Conservation (phyloP, 352 stramenopile species). For the Elongisporangium anandrum region DNA sequence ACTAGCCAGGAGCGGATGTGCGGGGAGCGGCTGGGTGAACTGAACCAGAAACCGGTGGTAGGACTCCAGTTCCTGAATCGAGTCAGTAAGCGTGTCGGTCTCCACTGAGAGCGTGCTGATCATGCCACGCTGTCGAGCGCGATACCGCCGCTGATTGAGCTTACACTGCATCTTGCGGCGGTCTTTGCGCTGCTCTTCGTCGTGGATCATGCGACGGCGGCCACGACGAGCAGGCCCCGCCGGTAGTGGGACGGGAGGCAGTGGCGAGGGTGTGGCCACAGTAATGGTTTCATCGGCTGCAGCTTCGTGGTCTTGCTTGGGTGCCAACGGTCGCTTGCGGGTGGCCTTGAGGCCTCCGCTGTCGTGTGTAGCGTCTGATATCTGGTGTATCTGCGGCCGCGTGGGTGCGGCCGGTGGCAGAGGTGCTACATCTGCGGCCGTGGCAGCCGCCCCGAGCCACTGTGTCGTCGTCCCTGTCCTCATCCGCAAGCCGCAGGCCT, state of each 20-base stretch:
- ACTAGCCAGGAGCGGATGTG: slow-evolving; percentile 10
- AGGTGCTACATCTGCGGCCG: not conserved
- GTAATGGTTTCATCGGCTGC: not conserved
- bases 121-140: slow-evolving; percentile 54
- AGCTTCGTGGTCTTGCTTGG: not conserved
- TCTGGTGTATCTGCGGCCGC: not conserved
- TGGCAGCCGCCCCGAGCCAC: not conserved
- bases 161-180: slow-evolving; percentile 71
- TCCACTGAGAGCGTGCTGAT: slow-evolving; percentile 59
- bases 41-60: slow-evolving; percentile 46
- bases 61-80: slow-evolving; percentile 37
- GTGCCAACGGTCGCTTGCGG: not conserved
- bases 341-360: not conserved
- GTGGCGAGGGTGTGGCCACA: not conserved
- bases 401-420: not conserved
- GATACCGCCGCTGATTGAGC: slow-evolving; percentile 67
- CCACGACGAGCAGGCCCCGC: slow-evolving; percentile 20
- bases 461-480: not conserved
- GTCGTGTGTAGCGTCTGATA: not conserved
- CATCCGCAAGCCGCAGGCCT: not conserved
- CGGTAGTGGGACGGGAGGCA: not conserved
- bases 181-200: slow-evolving; percentile 56
- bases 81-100: slow-evolving; percentile 38
- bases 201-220: slow-evolving; percentile 46
- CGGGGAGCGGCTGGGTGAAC: slow-evolving; percentile 10